Evolutionary conservation across 805 yeast genomes (phyloP), one percentile per base, ranked within the genome.

Genomic region (Peterozyma toletana): DNA sequence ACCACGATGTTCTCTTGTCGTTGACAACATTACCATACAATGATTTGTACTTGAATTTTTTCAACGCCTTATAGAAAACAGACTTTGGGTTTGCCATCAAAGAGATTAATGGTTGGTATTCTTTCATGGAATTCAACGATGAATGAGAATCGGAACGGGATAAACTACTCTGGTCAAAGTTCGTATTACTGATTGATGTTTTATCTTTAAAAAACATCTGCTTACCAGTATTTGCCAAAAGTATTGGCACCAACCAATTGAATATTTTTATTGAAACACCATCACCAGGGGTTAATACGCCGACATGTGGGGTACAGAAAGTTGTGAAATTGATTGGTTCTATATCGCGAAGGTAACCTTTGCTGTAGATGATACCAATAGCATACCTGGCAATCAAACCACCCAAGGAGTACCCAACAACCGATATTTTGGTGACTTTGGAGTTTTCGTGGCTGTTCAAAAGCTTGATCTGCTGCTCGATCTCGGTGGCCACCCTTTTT

Each of bases 391-490:
- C 73, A 39, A 91, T 79, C 16, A 90, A 62, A 0, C 97, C 97
- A 30, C 97, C 96, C 48, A 90, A 66, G 0, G 96, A 89, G 58
- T 89, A 90, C 1, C 97, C 96, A 5, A 86, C 70, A 35, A 89
- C 67, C 42, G 95, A 86, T 40, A 91, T 70, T 53, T 80, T 78
- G n/a, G 70, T 67, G 10, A 87, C 86, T 13, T 47, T 51, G n/a
- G 38, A 37, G n/a, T 40, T 47, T 18, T 53, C 57, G 5, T 38
- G 34, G 15, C 41, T 51, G 31, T 46, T 51, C 45, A 52, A 39
- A 16, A 38, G 37, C 4, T 52, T 50, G 15, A 77, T 63, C 52
- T 69, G 68, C 1, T 48, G 51, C 15, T 66, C 58, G 40, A 88
- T 79, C 60, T 88, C 96, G 42, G 73, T 73, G 1, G 84, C 79